Conservation (phyloP, 169 alveolate genomes). For the Plasmodium gonderi region DNA sequence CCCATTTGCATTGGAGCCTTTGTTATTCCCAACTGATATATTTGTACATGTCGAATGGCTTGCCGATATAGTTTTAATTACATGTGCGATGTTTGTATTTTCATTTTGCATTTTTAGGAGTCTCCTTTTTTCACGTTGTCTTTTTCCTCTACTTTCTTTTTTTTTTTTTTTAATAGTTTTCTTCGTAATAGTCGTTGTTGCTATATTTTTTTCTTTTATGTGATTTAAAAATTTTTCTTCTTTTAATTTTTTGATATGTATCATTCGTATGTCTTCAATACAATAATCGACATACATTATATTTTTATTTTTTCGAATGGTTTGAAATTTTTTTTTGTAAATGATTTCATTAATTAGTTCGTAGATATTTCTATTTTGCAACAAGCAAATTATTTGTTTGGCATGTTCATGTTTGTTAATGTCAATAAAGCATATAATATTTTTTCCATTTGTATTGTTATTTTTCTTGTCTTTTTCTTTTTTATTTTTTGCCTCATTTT, state of each 20-base stretch:
- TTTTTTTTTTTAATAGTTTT: conserved; percentile 38
- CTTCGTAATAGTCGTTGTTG: not conserved
- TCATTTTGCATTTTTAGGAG: conserved; percentile 40
- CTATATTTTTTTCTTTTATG: conserved; percentile 34
- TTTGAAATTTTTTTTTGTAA: conserved; percentile 56
- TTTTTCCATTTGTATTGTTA: not conserved
- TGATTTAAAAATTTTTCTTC: conserved; percentile 68
- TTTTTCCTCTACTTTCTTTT: conserved; percentile 61
- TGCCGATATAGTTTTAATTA: not conserved
- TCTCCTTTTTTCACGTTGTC: conserved; percentile 73
- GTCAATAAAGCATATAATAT: conserved; percentile 61
- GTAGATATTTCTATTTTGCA: conserved; percentile 63
- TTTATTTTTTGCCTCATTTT: not conserved
- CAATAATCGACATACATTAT: conserved; percentile 70
- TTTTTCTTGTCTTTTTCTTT: not conserved
- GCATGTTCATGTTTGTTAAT: conserved; percentile 67
- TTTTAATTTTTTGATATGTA: conserved; percentile 68
- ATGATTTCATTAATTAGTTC: conserved; percentile 36
- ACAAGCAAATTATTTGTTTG: conserved; percentile 21
- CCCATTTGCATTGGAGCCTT: not conserved
- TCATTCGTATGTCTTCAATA: conserved; percentile 69
- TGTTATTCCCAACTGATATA: not conserved
- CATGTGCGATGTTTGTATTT: conserved; percentile 19
- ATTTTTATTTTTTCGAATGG: conserved; percentile 45
- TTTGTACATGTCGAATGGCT: not conserved